Conservation (phyloP, 371 early-diverging fungal genomes). For the Smittium culicis region DNA sequence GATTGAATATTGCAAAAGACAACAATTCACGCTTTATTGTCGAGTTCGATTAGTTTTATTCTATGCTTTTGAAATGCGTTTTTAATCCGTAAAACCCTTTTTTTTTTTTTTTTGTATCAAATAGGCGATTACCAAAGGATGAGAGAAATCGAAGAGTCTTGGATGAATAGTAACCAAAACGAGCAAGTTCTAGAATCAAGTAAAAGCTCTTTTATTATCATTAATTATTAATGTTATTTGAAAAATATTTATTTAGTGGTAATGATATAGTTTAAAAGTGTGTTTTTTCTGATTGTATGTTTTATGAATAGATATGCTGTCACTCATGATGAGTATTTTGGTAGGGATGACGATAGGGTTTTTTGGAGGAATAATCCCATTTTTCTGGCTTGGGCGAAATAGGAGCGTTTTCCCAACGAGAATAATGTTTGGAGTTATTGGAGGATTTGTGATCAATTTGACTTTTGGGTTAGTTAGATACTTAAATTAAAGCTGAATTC, state of each 20-base stretch:
- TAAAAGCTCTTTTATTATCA: background rate
- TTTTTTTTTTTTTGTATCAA: too few species aligned
- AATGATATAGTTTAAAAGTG: too few species aligned
- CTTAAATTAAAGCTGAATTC: background rate
- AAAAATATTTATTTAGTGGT: too few species aligned
- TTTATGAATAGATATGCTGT: background rate
- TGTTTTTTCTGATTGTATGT: background rate
- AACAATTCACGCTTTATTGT: too few species aligned
- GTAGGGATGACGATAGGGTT: conserved; percentile 1
- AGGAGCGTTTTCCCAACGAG: background rate
- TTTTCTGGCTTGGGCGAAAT: background rate
- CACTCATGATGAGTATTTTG: background rate
- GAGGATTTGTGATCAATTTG: conserved; percentile 3
- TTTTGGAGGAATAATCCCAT: conserved; percentile 10
- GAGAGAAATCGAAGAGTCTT: conserved; percentile 11
- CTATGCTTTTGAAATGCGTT: too few species aligned
- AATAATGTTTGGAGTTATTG: background rate
- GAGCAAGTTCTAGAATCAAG: conserved; percentile 5
- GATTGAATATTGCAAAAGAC: background rate
- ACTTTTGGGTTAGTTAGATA: background rate
- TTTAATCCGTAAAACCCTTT: too few species aligned
- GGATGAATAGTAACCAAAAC: conserved; percentile 9
- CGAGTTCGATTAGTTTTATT: too few species aligned
- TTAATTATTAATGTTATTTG: too few species aligned
- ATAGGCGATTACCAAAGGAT: conserved; percentile 5